Percentiles rank a stretch among this genome's conserved stretches.
Evolutionary conservation across 495 filamentous ascomycete species (phyloP).

Genomic region (Choiromyces venosus): DNA sequence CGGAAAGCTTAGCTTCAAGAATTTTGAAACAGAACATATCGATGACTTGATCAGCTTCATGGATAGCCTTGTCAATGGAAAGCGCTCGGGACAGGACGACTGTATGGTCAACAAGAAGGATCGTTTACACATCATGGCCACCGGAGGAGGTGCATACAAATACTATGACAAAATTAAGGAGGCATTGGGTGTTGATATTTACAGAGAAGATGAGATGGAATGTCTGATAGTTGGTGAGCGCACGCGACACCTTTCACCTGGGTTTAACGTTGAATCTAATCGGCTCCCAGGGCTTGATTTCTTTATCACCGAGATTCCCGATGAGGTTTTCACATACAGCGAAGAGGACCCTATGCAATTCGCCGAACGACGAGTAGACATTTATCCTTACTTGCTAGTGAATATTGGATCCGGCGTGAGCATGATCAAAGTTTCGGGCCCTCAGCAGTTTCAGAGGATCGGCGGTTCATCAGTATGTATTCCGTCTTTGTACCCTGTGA

Average conservation of each 20-base stretch:
- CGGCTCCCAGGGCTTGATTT: constrained; percentile 72
- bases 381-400: constrained; percentile 94
- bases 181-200: constrained; percentile 73
- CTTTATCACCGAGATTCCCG: constrained; percentile 95
- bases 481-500: background rate
- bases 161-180: constrained; percentile 86
- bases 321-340: constrained; percentile 93
- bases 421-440: constrained; percentile 96
- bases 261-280: constrained; percentile 5
- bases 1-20: constrained; percentile 87
- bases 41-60: constrained; percentile 89
- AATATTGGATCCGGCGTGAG: constrained; percentile 98
- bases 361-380: constrained; percentile 61
- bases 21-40: constrained; percentile 90
- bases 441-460: constrained; percentile 75
- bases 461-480: constrained; percentile 69
- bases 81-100: constrained; percentile 44
- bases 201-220: constrained; percentile 97
- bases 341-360: constrained; percentile 83
- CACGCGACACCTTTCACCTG: background rate
- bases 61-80: constrained; percentile 63
- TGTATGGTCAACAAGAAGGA: constrained; percentile 45
- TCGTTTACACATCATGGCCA: constrained; percentile 81
- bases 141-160: constrained; percentile 90
- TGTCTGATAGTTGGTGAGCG: constrained; percentile 85